A percentile compares a stretch with the other conserved stretches of the same genome.
Conservation (phyloP, 208 protist genomes). For the Wallacemonas sp. region DNA sequence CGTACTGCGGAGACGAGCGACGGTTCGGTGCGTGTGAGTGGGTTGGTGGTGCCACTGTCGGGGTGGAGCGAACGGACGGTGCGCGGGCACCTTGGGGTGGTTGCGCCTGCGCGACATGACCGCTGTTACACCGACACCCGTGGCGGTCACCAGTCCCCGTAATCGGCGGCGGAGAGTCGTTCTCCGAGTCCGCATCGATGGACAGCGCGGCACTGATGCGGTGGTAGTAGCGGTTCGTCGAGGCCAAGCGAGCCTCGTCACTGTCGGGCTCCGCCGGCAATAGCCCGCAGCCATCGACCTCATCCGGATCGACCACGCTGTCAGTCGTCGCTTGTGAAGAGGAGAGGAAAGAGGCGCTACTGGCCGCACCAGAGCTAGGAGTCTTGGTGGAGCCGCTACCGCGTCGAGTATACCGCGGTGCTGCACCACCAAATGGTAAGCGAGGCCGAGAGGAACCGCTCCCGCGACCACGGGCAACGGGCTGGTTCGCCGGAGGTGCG, state of each 20-base stretch:
- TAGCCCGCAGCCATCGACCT: background rate
- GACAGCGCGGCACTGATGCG: background rate
- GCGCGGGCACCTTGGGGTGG: too few relatives aligned
- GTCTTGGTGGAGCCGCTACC: background rate
- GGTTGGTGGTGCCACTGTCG: too few relatives aligned
- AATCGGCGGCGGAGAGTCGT: background rate
- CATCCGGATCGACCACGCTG: background rate
- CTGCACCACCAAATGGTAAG: background rate
- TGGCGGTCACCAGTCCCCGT: background rate
- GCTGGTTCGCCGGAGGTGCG: background rate
- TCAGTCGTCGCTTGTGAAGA: background rate
- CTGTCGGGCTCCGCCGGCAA: too few relatives aligned
- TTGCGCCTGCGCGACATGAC: too few relatives aligned
- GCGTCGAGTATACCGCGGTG: background rate
- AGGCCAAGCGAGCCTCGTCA: background rate
- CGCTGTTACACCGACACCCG: too few relatives aligned
- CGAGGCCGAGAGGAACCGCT: too few relatives aligned
- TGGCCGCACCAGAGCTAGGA: background rate
- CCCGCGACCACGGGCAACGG: background rate
- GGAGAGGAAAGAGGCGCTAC: constrained; percentile 1
- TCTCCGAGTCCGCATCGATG: background rate
- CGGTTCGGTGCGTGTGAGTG: too few relatives aligned
- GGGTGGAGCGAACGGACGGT: too few relatives aligned
- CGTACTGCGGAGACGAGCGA: background rate
- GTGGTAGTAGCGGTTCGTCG: constrained; percentile 5